A percentile compares a stretch with the other conserved stretches of the same genome.
Conservation (phyloP, 306 rosid genomes). For the Senna siamea region DNA sequence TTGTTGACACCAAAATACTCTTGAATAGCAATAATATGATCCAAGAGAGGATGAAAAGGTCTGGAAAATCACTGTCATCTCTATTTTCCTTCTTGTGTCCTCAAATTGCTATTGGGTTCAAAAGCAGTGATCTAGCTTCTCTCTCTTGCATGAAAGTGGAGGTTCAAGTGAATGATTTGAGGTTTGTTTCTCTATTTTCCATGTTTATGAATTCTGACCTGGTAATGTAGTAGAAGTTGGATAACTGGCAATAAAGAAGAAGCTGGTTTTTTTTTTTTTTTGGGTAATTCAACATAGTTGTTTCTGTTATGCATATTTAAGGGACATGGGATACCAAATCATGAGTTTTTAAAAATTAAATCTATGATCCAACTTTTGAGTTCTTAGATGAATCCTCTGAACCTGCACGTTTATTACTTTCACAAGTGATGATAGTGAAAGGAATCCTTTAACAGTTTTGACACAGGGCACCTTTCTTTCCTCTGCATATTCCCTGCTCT, state of each 20-base stretch:
- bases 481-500: neutral
- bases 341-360: neutral
- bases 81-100: slow-evolving; percentile 85
- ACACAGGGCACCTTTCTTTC: slow-evolving; percentile 10
- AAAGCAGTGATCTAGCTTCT: slow-evolving; percentile 44
- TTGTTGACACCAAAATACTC: slow-evolving; percentile 87
- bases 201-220: slow-evolving; percentile 18
- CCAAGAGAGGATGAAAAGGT: slow-evolving; percentile 70
- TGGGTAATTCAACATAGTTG: neutral
- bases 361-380: slow-evolving; percentile 32
- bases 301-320: neutral
- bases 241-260: slow-evolving; percentile 14
- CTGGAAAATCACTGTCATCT: slow-evolving; percentile 71
- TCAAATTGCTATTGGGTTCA: slow-evolving; percentile 63
- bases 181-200: slow-evolving; percentile 54
- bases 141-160: slow-evolving; percentile 63
- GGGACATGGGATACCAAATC: slow-evolving; percentile 5
- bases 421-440: slow-evolving; percentile 14
- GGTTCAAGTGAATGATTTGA: slow-evolving; percentile 78
- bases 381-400: neutral
- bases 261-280: neutral
- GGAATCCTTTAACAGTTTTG: slow-evolving; percentile 21
- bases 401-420: neutral
- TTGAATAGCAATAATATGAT: slow-evolving; percentile 59
- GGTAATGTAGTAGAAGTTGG: slow-evolving; percentile 8